Conservation (phyloP, 73 alveolate genomes). For the Tetrahymena malaccensis region DNA sequence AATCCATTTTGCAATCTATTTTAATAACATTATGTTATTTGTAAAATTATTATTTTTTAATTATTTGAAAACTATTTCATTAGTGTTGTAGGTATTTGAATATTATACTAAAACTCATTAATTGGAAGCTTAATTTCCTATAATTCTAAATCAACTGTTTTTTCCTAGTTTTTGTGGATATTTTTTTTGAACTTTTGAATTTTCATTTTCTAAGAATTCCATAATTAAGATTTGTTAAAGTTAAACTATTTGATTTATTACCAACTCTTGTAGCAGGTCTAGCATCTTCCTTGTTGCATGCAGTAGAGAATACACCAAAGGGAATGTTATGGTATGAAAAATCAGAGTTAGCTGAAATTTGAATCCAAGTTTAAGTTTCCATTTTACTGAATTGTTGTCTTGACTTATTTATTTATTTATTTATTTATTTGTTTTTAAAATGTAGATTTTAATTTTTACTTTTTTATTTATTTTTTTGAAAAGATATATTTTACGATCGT, state of each 20-base stretch:
- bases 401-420: background rate
- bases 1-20: background rate
- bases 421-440: background rate
- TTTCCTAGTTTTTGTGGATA: background rate
- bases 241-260: background rate
- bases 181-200: too few relatives aligned
- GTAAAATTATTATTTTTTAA: background rate
- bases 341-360: conserved; percentile 23
- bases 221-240: background rate
- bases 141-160: background rate
- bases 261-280: conserved; percentile 30
- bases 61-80: background rate
- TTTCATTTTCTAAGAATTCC: background rate
- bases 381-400: background rate
- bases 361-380: conserved; percentile 6
- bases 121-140: background rate
- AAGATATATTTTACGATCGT: background rate
- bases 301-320: conserved; percentile 11
- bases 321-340: conserved; percentile 25
- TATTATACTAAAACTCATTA: background rate
- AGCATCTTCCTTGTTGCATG: background rate
- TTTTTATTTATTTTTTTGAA: background rate
- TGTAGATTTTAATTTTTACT: background rate
- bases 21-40: background rate
- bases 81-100: background rate